Conservation (phyloP, 768 basidiomycete genomes). For the Leccinum obscurum region DNA sequence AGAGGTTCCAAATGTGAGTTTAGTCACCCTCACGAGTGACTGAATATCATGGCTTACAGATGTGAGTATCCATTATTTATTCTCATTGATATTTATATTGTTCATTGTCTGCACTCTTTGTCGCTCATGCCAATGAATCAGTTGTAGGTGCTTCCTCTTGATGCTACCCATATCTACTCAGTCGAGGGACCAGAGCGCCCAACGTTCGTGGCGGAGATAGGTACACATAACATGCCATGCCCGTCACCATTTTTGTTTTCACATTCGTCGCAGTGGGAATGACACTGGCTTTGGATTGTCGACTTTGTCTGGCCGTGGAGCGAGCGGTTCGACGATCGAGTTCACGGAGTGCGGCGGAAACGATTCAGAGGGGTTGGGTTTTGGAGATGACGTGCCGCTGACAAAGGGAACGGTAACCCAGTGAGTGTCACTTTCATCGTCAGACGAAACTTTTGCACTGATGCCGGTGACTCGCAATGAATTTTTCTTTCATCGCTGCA, state of each 20-base stretch:
- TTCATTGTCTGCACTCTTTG: neutral
- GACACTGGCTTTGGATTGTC: neutral
- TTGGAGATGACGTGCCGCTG: too few species aligned
- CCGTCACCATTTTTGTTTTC: too few species aligned
- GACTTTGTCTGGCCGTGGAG: neutral
- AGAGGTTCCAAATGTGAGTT: constrained; percentile 7
- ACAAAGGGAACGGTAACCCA: too few species aligned
- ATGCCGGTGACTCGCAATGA: too few species aligned
- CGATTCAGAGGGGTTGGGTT: too few species aligned
- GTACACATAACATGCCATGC: neutral
- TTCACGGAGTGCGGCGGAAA: neutral
- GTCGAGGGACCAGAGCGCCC: neutral
- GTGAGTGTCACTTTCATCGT: too few species aligned
- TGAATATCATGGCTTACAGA: neutral
- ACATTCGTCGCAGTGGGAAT: neutral
- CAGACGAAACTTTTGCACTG: too few species aligned
- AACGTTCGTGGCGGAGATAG: neutral
- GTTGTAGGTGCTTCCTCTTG: neutral
- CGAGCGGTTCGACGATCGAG: neutral
- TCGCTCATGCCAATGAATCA: neutral
- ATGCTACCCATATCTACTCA: neutral
- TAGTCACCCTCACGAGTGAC: too few species aligned
- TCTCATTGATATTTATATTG: too few species aligned
- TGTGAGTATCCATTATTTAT: constrained; percentile 7
- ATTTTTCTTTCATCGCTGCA: too few species aligned